Evolutionary conservation across 768 basidiomycete species (phyloP).

Genomic region (Mycena alexandri): DNA sequence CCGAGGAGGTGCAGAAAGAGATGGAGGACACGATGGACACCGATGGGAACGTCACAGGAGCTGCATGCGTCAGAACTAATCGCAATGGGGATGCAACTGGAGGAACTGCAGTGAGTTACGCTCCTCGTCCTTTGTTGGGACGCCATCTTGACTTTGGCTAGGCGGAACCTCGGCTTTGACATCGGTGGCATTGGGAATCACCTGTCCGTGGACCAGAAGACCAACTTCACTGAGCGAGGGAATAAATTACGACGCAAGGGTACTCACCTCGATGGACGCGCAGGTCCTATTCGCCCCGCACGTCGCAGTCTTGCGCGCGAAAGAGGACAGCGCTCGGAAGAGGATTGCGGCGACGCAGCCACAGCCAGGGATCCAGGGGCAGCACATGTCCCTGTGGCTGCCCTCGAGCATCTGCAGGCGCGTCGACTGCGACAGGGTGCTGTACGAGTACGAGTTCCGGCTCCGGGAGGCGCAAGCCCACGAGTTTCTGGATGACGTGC

Average conservation of each 20-base stretch:
- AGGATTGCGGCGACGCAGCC: not conserved
- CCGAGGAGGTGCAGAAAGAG: too few species aligned
- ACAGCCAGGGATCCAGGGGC: not conserved
- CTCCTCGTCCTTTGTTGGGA: not conserved
- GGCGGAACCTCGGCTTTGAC: not conserved
- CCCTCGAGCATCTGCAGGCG: not conserved
- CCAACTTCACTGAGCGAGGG: not conserved
- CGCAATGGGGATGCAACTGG: too few species aligned
- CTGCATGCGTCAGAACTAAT: too few species aligned
- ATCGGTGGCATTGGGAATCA: not conserved
- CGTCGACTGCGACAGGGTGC: not conserved
- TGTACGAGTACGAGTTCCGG: not conserved
- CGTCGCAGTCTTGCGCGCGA: not conserved
- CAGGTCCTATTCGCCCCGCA: not conserved
- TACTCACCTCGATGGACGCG: not conserved
- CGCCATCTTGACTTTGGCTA: not conserved
- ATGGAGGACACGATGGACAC: too few species aligned
- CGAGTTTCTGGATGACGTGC: too few species aligned
- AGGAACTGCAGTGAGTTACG: too few species aligned
- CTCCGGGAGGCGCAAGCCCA: too few species aligned
- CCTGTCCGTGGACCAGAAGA: not conserved
- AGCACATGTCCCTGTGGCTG: not conserved
- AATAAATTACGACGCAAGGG: not conserved
- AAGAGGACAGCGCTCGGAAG: not conserved
- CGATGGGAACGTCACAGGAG: too few species aligned